phyloP scores from a whole-genome alignment of 1,284 basidiomycete genomes.

The Puccinia horiana region DNA sequence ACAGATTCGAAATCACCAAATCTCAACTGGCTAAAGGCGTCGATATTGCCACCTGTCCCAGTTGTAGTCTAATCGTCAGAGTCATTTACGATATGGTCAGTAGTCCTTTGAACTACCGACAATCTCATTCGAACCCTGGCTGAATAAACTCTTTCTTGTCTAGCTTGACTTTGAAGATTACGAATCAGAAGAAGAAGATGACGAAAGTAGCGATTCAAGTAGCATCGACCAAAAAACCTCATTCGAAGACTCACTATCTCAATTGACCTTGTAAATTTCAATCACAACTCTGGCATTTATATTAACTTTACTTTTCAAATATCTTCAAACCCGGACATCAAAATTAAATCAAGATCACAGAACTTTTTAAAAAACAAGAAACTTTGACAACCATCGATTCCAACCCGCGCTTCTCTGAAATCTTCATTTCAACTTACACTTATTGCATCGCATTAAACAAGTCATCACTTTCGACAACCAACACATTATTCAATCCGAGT shows the following conservation, averaged over 20 bases:
- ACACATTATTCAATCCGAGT: too few relatives aligned
- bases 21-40: constrained; percentile 84
- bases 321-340: background rate
- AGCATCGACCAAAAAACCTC: constrained; percentile 17
- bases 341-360: too few relatives aligned
- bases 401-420: too few relatives aligned
- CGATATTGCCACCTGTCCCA: constrained; percentile 95
- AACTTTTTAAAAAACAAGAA: background rate
- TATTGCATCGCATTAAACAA: too few relatives aligned
- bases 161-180: constrained; percentile 44
- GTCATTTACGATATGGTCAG: constrained; percentile 93
- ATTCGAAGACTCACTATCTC: constrained; percentile 13
- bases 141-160: background rate
- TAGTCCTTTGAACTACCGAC: constrained; percentile 50
- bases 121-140: background rate
- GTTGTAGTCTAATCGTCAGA: constrained; percentile 88
- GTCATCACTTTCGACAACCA: too few relatives aligned
- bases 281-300: background rate
- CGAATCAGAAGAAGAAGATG: constrained; percentile 24
- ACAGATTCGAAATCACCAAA: constrained; percentile 93
- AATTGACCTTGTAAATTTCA: constrained; percentile 8
- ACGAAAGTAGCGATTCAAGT: constrained; percentile 17
- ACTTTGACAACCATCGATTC: too few relatives aligned
- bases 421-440: too few relatives aligned
- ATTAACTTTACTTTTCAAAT: background rate